Evolutionary conservation across 2,329 filamentous ascomycete genomes (phyloP).

Genomic region (Didymella keratinophila): DNA sequence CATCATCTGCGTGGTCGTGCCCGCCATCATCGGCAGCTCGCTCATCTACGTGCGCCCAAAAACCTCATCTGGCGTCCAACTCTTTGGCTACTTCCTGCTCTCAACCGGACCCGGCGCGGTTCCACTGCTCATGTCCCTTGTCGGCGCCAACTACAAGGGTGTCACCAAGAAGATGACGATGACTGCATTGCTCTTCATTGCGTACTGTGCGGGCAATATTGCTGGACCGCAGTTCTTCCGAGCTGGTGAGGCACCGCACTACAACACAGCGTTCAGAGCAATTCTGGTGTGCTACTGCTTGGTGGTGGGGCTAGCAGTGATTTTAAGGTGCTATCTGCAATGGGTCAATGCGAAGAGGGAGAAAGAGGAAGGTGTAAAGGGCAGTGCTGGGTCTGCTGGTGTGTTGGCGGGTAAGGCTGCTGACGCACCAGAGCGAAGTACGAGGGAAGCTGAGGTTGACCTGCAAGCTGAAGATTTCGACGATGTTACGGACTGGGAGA

Average conservation of each 20-base stretch:
- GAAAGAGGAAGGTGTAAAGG: conserved; percentile 28
- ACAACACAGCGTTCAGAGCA: conserved; percentile 13
- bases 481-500: conserved; percentile 38
- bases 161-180: conserved; percentile 15
- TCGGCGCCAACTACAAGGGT: conserved; percentile 14
- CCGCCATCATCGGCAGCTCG: conserved; percentile 8
- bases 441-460: conserved; percentile 19
- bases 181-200: conserved; percentile 9
- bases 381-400: conserved; percentile 30
- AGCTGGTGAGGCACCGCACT: conserved; percentile 1
- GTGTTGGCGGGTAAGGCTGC: conserved; percentile 27
- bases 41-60: conserved; percentile 10
- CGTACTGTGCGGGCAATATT: conserved; percentile 12
- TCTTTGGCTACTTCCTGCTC: conserved; percentile 11
- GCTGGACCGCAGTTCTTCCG: conserved; percentile 15
- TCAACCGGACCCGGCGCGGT: conserved; percentile 11
- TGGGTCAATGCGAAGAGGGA: conserved; percentile 34
- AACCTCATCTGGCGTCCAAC: conserved; percentile 9
- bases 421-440: conserved; percentile 7
- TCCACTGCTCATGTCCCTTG: conserved; percentile 10
- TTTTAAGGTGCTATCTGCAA: conserved; percentile 30
- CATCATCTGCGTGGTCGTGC: conserved; percentile 9
- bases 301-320: conserved; percentile 39
- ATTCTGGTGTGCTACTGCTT: conserved; percentile 35
- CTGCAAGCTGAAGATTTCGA: conserved; percentile 34